Evolutionary conservation across 345 rosid genomes (phyloP), one percentile per base, ranked within the genome.

Genomic region (Isatis tinctoria): DNA sequence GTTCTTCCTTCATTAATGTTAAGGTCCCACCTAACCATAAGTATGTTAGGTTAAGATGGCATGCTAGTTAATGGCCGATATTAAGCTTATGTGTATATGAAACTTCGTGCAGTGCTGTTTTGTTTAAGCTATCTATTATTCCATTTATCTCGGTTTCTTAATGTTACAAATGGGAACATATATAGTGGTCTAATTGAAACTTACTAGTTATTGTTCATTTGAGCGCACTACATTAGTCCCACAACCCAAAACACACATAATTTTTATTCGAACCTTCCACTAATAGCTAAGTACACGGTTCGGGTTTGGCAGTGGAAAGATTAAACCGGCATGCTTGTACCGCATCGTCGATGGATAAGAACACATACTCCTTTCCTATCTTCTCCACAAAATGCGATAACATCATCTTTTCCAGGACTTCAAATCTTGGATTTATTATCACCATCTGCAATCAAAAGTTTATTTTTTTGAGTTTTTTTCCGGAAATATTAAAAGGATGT

Each of bases 371-470:
- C 74, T 79, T 91, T 18, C 97, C 97, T 10, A 85, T 54, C 52
- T 57, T 66, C 36, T 89, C 94, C 1, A 79, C 74, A 45, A 93
- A 85, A 16, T 85, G 71, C 0, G 98, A 74, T 62, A 82, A 67
- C 33, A 82, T 87, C 94, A 93, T 73, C 86, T 93, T 93, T 81
- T 93, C 98, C 80, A 91, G 24, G 2, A 91, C 94, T 28, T 81
- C 97, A 11, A 80, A 37, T 73, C 97, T 85, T 5, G 98, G 97
- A 57, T 93, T 91, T 59, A 93, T 75, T 60, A 93, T 61, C 70
- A 71, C 77, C 78, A 89, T 59, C 98, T 92, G 82, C 67, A 74
- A 65, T 62, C 4, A 61, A 9, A 10, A 8, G 11, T 2, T 72
- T 7, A 39, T 52, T 0, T 24, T n/a, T 40, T 52, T 67, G 8